Conservation (phyloP, 2,329 filamentous ascomycete genomes). For the Sporothrix luriei region DNA sequence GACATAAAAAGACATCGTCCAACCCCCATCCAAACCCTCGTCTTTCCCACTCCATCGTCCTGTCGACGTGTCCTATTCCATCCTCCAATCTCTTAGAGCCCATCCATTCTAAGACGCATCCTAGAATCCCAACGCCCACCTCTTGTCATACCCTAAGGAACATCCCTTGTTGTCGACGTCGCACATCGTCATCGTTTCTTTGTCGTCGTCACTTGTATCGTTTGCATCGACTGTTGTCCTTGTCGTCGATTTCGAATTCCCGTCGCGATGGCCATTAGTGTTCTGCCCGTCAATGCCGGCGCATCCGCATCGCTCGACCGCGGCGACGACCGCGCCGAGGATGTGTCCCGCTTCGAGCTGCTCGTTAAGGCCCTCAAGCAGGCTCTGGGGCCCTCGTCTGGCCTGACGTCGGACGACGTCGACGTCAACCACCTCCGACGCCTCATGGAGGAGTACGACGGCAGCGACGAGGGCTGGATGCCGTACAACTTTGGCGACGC, state of each 20-base stretch:
- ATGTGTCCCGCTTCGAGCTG: constrained; percentile 61
- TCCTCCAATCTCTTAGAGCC: not conserved
- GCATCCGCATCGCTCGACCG: constrained; percentile 9
- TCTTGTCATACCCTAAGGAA: not conserved
- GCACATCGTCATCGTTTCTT: not conserved
- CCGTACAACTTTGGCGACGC: constrained; percentile 73
- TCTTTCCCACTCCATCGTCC: not conserved
- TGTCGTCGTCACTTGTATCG: not conserved
- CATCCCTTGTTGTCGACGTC: not conserved
- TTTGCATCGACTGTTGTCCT: not conserved
- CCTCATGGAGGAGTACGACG: constrained; percentile 75
- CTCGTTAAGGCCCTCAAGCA: constrained; percentile 74
- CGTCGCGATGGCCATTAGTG: constrained; percentile 27
- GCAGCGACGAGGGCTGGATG: constrained; percentile 69
- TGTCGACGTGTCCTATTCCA: constrained; percentile 23
- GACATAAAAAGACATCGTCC: not conserved
- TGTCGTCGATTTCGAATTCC: not conserved
- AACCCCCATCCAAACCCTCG: not conserved
- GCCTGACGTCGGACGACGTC: constrained; percentile 79
- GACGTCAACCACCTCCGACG: constrained; percentile 70
- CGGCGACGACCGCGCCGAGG: constrained; percentile 33
- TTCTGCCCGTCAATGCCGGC: constrained; percentile 21
- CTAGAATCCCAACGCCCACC: not conserved
- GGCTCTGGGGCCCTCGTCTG: constrained; percentile 76
- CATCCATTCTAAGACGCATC: not conserved